These are phyloP conservation scores for Thermothelomyces thermophilus DNA, from an alignment of 2,329 filamentous ascomycete genomes.

Conservation along the genomic window DNA sequence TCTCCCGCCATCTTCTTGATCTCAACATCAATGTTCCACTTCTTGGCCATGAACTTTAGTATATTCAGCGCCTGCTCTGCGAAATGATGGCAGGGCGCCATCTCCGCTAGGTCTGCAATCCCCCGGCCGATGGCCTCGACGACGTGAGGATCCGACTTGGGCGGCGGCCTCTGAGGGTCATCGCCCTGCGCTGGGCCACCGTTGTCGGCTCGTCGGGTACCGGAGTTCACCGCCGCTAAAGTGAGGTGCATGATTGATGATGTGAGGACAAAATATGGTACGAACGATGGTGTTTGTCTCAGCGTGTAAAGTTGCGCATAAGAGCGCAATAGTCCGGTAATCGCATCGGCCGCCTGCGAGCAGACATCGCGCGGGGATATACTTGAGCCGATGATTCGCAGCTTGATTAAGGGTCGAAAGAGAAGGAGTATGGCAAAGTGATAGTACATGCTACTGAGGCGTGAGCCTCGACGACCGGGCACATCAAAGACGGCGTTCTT, in stretches of 20 bases:
- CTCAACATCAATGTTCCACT: slow-evolving; percentile 52
- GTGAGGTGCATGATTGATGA: slow-evolving; percentile 56
- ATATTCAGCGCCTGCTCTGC: slow-evolving; percentile 56
- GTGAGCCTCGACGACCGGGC: not conserved
- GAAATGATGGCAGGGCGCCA: slow-evolving; percentile 56
- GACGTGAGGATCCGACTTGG: slow-evolving; percentile 36
- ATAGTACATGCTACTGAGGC: slow-evolving; percentile 55
- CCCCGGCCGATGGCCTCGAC: slow-evolving; percentile 45
- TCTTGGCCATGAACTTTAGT: slow-evolving; percentile 48
- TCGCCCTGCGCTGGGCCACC: not conserved
- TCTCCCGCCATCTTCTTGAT: slow-evolving; percentile 28
- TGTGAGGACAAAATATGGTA: slow-evolving; percentile 56
- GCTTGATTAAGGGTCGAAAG: slow-evolving; percentile 64
- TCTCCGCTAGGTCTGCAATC: slow-evolving; percentile 52
- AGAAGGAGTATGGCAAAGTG: slow-evolving; percentile 65
- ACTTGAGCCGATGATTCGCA: slow-evolving; percentile 56
- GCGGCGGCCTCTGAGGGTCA: slow-evolving; percentile 8
- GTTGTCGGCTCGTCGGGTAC: slow-evolving; percentile 8
- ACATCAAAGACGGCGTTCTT: not conserved
- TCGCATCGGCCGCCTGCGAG: slow-evolving; percentile 53
- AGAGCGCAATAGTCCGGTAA: slow-evolving; percentile 48
- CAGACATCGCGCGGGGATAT: slow-evolving; percentile 61
- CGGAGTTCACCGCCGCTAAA: slow-evolving; percentile 37
- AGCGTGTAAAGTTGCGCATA: slow-evolving; percentile 55
- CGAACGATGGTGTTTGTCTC: slow-evolving; percentile 52